Percentiles rank a stretch among this genome's conserved stretches.
Evolutionary conservation across 2,329 filamentous ascomycete genomes (phyloP).

Genomic region (Rutstroemia sp.): DNA sequence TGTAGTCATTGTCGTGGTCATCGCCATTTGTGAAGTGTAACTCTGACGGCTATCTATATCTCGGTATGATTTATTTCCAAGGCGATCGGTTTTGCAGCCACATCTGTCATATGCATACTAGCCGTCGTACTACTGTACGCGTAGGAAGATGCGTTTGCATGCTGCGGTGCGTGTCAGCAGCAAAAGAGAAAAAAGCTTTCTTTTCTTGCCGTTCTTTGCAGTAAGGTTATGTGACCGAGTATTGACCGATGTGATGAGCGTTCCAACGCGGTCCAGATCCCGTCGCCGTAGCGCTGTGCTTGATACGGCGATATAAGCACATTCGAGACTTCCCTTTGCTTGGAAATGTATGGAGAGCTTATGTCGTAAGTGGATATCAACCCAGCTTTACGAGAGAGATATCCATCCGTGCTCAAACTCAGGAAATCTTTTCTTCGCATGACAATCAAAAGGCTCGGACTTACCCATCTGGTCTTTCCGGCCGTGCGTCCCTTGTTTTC

Average conservation of each 20-base stretch:
- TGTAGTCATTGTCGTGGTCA: no score
- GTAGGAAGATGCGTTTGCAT: neutral
- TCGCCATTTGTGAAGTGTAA: no score
- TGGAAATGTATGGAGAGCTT: no score
- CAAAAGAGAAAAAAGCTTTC: neutral
- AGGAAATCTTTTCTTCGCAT: no score
- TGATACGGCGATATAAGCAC: neutral
- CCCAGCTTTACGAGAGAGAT: no score
- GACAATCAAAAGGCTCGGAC: constrained; percentile 3
- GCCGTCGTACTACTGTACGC: no score
- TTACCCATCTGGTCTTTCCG: constrained; percentile 3
- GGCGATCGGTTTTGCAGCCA: no score
- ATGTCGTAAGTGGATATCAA: constrained; percentile 5
- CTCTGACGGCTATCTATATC: no score
- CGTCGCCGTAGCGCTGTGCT: neutral
- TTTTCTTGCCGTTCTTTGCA: neutral
- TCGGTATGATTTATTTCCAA: no score
- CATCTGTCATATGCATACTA: no score
- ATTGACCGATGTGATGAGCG: neutral
- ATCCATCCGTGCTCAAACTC: no score
- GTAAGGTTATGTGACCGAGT: neutral
- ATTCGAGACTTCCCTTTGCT: no score
- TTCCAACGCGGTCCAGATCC: constrained; percentile 5
- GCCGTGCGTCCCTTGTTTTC: neutral
- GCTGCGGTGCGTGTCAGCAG: constrained; percentile 2